Evolutionary conservation across 2,329 filamentous ascomycete genomes (phyloP).

Genomic region (Nothophaeocryptopus gaeumannii): DNA sequence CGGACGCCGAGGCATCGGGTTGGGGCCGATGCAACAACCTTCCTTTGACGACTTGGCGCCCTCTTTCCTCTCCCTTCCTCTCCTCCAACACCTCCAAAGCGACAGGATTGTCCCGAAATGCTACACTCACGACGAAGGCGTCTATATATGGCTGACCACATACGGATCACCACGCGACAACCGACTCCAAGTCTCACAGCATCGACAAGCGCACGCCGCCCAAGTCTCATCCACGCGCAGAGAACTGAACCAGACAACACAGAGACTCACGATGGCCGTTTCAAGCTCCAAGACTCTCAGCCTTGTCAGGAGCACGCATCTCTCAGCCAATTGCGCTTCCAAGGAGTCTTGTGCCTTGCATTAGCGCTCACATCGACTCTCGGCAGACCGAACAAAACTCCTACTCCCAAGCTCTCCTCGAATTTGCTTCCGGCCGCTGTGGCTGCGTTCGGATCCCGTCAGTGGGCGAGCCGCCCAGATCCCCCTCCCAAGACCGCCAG

Average conservation of each 20-base stretch:
- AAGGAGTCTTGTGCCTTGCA: slow-evolving; percentile 4
- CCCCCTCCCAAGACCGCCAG: slow-evolving; percentile 4
- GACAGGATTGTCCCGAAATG: too few species aligned
- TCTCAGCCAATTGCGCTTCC: slow-evolving; percentile 5
- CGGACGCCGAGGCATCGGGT: too few species aligned
- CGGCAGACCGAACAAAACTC: slow-evolving; percentile 1
- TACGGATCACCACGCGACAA: neutral
- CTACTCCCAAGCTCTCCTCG: neutral
- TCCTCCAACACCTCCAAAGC: too few species aligned
- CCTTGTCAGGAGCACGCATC: slow-evolving; percentile 8
- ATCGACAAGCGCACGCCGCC: neutral
- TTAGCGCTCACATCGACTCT: slow-evolving; percentile 7
- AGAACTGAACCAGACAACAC: neutral
- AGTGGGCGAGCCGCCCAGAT: neutral
- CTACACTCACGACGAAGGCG: too few species aligned
- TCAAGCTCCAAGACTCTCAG: slow-evolving; percentile 7
- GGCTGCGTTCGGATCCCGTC: neutral
- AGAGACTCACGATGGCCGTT: slow-evolving; percentile 2
- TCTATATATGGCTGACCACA: too few species aligned
- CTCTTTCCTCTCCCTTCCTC: too few species aligned
- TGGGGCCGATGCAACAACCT: too few species aligned
- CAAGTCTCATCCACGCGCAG: neutral
- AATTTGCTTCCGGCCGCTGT: slow-evolving; percentile 1
- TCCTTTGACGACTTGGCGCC: too few species aligned
- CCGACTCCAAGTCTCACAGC: neutral